Base-by-base conservation (phyloP, 768 basidiomycete genomes). In the Omphalotus guepiniiformis region DNA sequence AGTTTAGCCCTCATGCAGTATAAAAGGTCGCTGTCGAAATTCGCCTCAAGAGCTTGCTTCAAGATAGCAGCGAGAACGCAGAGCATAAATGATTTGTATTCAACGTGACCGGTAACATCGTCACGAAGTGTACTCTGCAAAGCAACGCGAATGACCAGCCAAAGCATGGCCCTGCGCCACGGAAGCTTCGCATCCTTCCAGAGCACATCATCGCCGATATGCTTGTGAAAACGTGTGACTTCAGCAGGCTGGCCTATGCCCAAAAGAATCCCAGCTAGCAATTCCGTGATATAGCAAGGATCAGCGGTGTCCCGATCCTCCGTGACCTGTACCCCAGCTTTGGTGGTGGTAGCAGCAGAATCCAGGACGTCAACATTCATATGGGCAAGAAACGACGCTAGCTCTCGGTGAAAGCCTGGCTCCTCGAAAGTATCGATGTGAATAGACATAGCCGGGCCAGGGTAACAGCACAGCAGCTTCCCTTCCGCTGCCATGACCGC, bases 111-210 rank as follows among this genome's bases (percentile, higher is more conserved):
- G n/a, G 30, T n/a, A 32, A 8, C 30, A 32, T n/a, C 30, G 9
- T 32, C 30, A 8, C 30, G 30, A 32, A 67, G 54, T 0, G 68
- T 64, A 0, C 65, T 73, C 54, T 76, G 75, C 21, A 75, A 50
- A 1, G 65, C 63, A 3, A 80, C 71, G 7, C 76, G 72, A 25
- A 76, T 56, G 7, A 75, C 54, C 2, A 78, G 67, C 78, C 78
- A 80, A 11, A 75, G 59, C 0, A 75, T 59, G 7, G 75, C 74
- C 18, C 78, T 64, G 22, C 79, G 61, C 78, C 79, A 80, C 8
- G 63, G 79, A 40, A 63, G 56, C 22, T 53, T 42, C 2, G 69
- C 58, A n/a, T 60, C 48, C 4, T 62, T 28, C 69, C 72, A 73
- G 2, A 73, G 58, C 2, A 77, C 69, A n/a, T 79, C 72, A 42